Evolutionary conservation across 2,329 filamentous ascomycete species (phyloP), one percentile per base, ranked within the genome.

Genomic region (Talaromyces sp.): DNA sequence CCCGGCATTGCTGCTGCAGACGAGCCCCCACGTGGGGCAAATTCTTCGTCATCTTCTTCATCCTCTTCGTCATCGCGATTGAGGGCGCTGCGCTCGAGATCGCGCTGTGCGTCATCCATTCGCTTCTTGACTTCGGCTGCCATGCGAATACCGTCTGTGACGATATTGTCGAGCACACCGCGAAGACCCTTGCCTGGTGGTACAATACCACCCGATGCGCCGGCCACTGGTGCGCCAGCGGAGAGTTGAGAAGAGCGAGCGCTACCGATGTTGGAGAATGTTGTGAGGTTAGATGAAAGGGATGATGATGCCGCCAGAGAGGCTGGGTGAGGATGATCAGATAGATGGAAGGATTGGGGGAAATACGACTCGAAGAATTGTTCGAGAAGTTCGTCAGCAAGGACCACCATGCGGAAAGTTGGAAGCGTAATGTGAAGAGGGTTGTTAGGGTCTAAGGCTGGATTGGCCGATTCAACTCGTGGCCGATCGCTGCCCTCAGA

Each of bases 281-380:
- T 96, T 1, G 90, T 96, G 16, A 97, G 85, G 48, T 89, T 87
- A 0, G 88, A 86, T 1, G 82, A 82, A 5, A 84, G 82, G 4
- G 78, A 76, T 40, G 75, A 74, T 20, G 59, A 73, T 65, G 67
- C 74, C 11, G 78, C 70, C 29, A 66, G 71, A 7, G 73, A 76
- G 6, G 73, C 79, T 33, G 77, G 73, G 29, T 81, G 69, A 2
- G 80, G 77, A 24, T 76, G 76, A 54, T 95, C 89, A 20, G 90
- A 86, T 42, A 97, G 86, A 65, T 90, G 91, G 82, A 99, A 95
- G 1, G 91, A 96, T 47, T 89, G 86, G 0, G 93, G 91, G 75
- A 97, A 97, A 36, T 91, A 95, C 0, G 90, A 90, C 75, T 99
- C 94, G 70, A 99, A 99, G 75, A 99, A 99, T 63, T 95, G 90